A percentile compares a stretch with the other conserved stretches of the same genome.
Conservation (phyloP, 1,139 yeast species). For the Suhomyces terraborum region DNA sequence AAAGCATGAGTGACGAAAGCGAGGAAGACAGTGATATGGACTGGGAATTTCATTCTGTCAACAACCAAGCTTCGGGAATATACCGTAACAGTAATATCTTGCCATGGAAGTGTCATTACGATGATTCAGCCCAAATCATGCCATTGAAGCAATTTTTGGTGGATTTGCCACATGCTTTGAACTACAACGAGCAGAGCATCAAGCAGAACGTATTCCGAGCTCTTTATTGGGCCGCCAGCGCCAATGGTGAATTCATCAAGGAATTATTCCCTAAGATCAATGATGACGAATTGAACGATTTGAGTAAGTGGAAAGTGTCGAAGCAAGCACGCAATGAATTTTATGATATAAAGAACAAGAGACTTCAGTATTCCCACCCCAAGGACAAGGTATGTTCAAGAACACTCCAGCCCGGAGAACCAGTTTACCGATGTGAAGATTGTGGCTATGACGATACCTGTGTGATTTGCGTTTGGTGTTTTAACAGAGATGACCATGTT, state of each 20-base stretch:
- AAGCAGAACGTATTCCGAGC: conserved; percentile 24
- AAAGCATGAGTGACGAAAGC: neutral
- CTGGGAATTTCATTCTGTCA: neutral
- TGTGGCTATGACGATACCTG: conserved; percentile 78
- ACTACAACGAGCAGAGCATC: conserved; percentile 13
- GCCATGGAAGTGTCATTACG: neutral
- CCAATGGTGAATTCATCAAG: conserved; percentile 32
- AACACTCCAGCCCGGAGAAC: conserved; percentile 58
- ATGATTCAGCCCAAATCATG: neutral
- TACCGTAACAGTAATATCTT: neutral
- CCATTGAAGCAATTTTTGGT: conserved; percentile 28
- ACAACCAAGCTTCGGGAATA: neutral
- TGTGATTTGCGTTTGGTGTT: conserved; percentile 70
- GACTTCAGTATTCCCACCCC: conserved; percentile 31
- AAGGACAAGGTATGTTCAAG: conserved; percentile 64
- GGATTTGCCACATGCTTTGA: conserved; percentile 27
- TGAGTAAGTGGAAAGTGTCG: neutral
- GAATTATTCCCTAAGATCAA: conserved; percentile 28
- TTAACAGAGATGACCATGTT: conserved; percentile 64
- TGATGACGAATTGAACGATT: neutral
- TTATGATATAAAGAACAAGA: neutral
- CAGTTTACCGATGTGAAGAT: conserved; percentile 62
- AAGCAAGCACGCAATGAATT: neutral
- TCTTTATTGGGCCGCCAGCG: conserved; percentile 36
- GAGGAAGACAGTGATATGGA: neutral